phyloP scores from a whole-genome alignment of 805 yeast species.

The Cyberlindnera lachancei region DNA sequence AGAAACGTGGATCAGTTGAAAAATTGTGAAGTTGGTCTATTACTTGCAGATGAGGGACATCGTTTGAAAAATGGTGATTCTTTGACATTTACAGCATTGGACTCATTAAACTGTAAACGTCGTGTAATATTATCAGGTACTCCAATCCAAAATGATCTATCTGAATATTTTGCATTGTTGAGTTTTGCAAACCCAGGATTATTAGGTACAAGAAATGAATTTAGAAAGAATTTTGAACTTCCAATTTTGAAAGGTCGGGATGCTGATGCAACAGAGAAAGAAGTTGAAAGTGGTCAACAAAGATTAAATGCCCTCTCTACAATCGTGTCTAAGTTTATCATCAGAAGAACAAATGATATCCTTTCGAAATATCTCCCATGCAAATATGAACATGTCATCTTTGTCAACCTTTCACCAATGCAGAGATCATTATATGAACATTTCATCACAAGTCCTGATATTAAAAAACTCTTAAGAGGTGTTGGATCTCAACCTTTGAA shows the following conservation, averaged over 20 bases:
- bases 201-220: constrained; percentile 76
- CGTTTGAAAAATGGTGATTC: constrained; percentile 85
- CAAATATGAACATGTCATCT: constrained; percentile 95
- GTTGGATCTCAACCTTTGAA: constrained; percentile 76
- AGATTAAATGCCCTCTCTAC: constrained; percentile 65
- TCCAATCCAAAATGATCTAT: constrained; percentile 91
- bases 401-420: constrained; percentile 73
- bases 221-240: constrained; percentile 76
- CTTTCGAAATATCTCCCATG: constrained; percentile 90
- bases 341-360: constrained; percentile 92
- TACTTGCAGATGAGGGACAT: constrained; percentile 85
- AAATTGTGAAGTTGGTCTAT: constrained; percentile 74
- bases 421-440: constrained; percentile 66
- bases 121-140: constrained; percentile 93
- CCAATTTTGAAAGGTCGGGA: constrained; percentile 83
- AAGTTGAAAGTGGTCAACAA: constrained; percentile 57
- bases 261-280: constrained; percentile 78
- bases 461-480: constrained; percentile 57
- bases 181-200: constrained; percentile 94
- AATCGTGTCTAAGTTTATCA: constrained; percentile 82
- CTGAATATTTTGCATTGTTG: constrained; percentile 86
- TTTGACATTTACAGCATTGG: constrained; percentile 78
- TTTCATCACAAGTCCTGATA: constrained; percentile 73
- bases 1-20: constrained; percentile 72
- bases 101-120: constrained; percentile 76